Base-by-base conservation (phyloP, 208 protist genomes). In the Leishmania gerbilli region DNA sequence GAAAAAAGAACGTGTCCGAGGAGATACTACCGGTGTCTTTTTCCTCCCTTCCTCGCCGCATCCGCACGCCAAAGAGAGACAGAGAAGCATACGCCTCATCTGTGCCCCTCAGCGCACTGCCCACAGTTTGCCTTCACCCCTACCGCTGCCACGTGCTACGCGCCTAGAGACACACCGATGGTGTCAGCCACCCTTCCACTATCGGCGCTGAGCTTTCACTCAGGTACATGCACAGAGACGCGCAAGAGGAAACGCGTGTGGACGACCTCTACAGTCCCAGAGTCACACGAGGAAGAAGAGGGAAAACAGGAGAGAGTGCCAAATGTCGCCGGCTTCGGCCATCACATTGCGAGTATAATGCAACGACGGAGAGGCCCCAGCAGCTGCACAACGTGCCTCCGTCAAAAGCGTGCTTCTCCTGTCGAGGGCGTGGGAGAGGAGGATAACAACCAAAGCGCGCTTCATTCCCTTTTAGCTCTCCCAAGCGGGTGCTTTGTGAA, bases 401-500 rank as follows among this genome's bases (percentile, higher is more conserved):
- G 19, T 47, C 21, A 37, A 19, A 27, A 40, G 21, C 47, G 31
- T 47, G 40, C 40, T n/a, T 84, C 83, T 85, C 67, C 79, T 42
- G 65, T 19, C 3, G 31, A 71, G 5, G 40, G 31, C 31, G 62
- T 11, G 24, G 42, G n/a, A 40, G 47, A 75, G 31, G 2, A 75
- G 6, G 47, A 31, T 47, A 9, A 40, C 47, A 37, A 27, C 21
- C 17, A 53, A 58, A 13, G 47, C 42, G 7, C 55, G 9, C 45
- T 75, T 42, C 51, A 7, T 64, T 68, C 45, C 51, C 37, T 19
- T 45, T 76, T 37, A 76, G 72, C 51, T 56, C n/a, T 79, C 67
- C 42, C 40, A 31, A 31, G 37, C 71, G 2, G 81, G 77, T 9
- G 76, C 80, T 37, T 71, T 55, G 68, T 80, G 76, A 34, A 95